Base-by-base conservation (phyloP, 495 filamentous ascomycete species). In the Xylaria scruposa region DNA sequence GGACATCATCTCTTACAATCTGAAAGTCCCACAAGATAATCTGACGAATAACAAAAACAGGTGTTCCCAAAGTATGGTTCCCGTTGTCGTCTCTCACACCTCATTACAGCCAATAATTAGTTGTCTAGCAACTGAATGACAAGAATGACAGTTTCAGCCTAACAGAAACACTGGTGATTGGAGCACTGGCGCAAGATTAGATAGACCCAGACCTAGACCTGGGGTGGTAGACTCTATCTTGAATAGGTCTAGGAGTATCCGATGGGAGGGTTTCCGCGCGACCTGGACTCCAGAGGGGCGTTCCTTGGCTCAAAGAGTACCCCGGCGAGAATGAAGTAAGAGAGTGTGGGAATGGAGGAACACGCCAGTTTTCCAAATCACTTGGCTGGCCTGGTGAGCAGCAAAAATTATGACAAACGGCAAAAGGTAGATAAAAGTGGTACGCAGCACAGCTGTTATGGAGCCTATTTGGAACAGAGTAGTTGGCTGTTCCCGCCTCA, bases 341-440 rank as follows among this genome's bases (percentile, higher is more conserved):
- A 26, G 62, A 49, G 51, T 8, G 51, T 29, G 47, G 51, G 29
- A 51, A 65, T 60, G 9, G 6, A 24, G 49, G 47, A 49, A 1
- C 40, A 13, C 2, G 9, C 46, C 26, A 60, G 38, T 49, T n/a
- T 5, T 47, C 21, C 19, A 15, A 12, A 19, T 26, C 62, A 29
- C 1, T 26, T 19, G 33, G 42, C 40, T 46, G 49, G 4, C 62
- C 42, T 12, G 61, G 19, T 4, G 36, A 26, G 53, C 47, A 54
- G 24, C 38, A 60, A 56, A 7, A 58, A 3, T 31, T 56, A 40
- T 71, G 70, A 13, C 70, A 71, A 53, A 67, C 40, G 21, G 70
- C 47, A 19, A 71, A 59, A 49, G 70, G 70, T 8, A 71, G 42
- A 42, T 71, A 71, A 61, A 71, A 71, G 29, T 71, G 70, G 64